A percentile compares a stretch with the other conserved stretches of the same genome.
These are phyloP conservation scores for Melampsora larici-populina DNA, from an alignment of 1,284 basidiomycete genomes.

Conservation along the genomic window DNA sequence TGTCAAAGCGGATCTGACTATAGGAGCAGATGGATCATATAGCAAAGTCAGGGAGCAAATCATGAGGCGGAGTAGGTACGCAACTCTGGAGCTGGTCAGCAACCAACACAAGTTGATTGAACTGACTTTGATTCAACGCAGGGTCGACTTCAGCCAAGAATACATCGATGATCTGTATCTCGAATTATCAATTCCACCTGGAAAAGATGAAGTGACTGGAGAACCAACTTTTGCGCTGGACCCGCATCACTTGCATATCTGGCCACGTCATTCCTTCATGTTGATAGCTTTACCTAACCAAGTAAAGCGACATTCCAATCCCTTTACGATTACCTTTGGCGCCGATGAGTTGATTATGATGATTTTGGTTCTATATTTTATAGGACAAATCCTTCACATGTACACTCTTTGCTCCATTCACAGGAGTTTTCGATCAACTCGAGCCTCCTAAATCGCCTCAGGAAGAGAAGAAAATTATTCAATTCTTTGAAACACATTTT, in stretches of 20 bases:
- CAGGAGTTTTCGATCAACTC: constrained; percentile 63
- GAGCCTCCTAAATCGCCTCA: constrained; percentile 57
- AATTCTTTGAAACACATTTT: constrained; percentile 81
- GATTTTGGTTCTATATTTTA: constrained; percentile 67
- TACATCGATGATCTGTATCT: constrained; percentile 95
- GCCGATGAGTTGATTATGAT: neutral
- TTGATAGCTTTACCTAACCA: constrained; percentile 95
- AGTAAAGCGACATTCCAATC: constrained; percentile 58
- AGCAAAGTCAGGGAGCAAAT: constrained; percentile 78
- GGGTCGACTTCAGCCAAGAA: constrained; percentile 88
- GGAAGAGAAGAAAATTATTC: constrained; percentile 63
- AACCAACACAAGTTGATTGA: neutral
- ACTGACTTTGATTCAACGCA: constrained; percentile 53
- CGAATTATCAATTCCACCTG: constrained; percentile 89
- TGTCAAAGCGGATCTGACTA: constrained; percentile 15
- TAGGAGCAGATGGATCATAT: constrained; percentile 81
- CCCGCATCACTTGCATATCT: constrained; percentile 94
- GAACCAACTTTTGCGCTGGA: constrained; percentile 74
- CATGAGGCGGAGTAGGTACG: constrained; percentile 82
- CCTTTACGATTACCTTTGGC: neutral
- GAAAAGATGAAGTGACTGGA: constrained; percentile 50
- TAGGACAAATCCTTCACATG: constrained; percentile 59
- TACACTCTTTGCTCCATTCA: constrained; percentile 85
- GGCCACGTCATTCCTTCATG: constrained; percentile 98
- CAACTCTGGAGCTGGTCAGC: constrained; percentile 44